These are phyloP conservation scores for Melanomma pulvis-pyrius DNA, from an alignment of 495 filamentous ascomycete genomes.

Conservation along the genomic window DNA sequence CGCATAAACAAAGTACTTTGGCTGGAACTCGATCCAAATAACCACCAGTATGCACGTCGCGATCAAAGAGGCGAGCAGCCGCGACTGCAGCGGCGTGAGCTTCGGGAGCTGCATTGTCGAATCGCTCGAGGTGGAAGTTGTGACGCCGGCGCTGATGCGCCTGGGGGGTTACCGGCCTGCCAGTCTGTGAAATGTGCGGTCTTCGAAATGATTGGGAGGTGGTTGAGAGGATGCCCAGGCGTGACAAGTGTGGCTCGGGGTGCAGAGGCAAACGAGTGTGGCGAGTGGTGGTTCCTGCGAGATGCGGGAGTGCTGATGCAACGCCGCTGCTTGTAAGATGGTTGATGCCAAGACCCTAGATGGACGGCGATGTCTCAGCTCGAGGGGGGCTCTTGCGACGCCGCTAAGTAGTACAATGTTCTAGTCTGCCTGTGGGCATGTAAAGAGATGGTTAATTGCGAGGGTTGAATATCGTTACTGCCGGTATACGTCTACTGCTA, in stretches of 20 bases:
- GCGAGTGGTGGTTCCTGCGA: background rate
- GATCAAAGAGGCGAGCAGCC: slow-evolving; percentile 65
- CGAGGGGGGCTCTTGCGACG: no score
- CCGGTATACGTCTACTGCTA: no score
- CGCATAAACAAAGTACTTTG: slow-evolving; percentile 62
- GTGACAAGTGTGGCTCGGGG: background rate
- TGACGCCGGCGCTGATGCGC: slow-evolving; percentile 35
- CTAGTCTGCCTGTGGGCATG: no score
- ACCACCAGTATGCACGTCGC: slow-evolving; percentile 58
- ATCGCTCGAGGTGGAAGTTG: background rate
- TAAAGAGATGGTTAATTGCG: no score
- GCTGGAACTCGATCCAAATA: slow-evolving; percentile 59
- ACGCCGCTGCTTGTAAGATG: background rate
- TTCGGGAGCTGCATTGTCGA: slow-evolving; percentile 60
- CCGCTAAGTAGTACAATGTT: no score
- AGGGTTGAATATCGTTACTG: no score
- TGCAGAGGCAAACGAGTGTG: slow-evolving; percentile 1
- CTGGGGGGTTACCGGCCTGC: slow-evolving; percentile 5
- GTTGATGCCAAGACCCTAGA: background rate
- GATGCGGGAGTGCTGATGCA: slow-evolving; percentile 21
- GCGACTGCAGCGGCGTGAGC: slow-evolving; percentile 67
- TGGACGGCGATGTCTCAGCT: background rate
- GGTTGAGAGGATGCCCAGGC: background rate
- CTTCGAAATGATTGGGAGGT: slow-evolving; percentile 1
- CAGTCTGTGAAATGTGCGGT: slow-evolving; percentile 6